Evolutionary conservation across 1,139 yeast genomes (phyloP), one percentile per base, ranked within the genome.

Genomic region (Zygoascus meyerae): DNA sequence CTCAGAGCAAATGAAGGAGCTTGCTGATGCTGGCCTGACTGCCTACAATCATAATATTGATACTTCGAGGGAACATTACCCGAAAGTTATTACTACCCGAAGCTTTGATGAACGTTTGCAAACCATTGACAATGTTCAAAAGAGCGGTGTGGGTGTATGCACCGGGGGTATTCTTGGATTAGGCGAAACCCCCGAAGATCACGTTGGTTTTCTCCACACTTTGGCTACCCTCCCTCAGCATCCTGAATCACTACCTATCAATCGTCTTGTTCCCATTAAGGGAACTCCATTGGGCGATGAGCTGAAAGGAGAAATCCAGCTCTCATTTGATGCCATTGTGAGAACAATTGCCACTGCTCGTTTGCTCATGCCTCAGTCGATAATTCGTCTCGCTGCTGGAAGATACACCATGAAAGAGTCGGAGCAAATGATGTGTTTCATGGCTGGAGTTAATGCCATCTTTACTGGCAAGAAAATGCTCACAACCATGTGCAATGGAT

Each of bases 11-110:
- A 83, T 85, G 1, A 61, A 69, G 36, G 70, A 66, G 32, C 71
- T 84, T 51, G 77, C 79, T 45, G 74, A 76, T n/a, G 76, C 86
- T 1, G 92, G 94, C 0, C 69, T 84, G 45, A 84, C 94, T 9
- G 94, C 94, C 1, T 84, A 84, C 62, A 84, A 84, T 61, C 94
- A 84, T 65, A 84, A 84, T 60, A 77, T 84, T 49, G 94, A 84
- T 59, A 84, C 94, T 2, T 83, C 90, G 0, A 73, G 87, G 57
- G 87, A 83, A 56, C 84, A 81, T 59, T 84, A 84, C 57, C 83
- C 86, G 26, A 78, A 74, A 16, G 81, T 84, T 6, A 83, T 84
- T 49, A 70, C 86, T 5, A 81, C 92, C 1, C 71, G 94, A 58
- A 60, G 76, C 12, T 84, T 75, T 56, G 90, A 84, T 59, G 92